phyloP scores from a whole-genome alignment of 2,329 filamentous ascomycete species.

The Trichoderma endophyticum region DNA sequence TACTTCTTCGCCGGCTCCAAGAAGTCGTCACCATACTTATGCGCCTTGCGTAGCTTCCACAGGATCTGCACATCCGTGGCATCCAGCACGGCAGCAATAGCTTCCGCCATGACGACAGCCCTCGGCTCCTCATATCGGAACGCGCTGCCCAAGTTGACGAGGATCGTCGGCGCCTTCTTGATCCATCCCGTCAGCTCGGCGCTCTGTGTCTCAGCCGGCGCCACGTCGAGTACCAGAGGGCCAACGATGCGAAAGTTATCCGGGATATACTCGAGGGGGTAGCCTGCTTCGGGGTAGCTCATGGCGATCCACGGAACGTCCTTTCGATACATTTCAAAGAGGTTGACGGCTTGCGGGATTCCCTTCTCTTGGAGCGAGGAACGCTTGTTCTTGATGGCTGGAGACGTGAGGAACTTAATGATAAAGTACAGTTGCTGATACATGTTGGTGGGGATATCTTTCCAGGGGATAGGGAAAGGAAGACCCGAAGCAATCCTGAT shows the following conservation, averaged over 20 bases:
- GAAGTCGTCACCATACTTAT: conserved; percentile 19
- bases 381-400: conserved; percentile 21
- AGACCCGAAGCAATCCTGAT: conserved; percentile 40
- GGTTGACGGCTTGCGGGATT: conserved; percentile 24
- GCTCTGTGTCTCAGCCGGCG: conserved; percentile 39
- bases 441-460: conserved; percentile 41
- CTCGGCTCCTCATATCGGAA: conserved; percentile 26
- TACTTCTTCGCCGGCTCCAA: conserved; percentile 19
- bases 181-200: conserved; percentile 44
- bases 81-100: conserved; percentile 24
- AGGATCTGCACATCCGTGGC: conserved; percentile 29
- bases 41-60: conserved; percentile 31
- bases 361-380: conserved; percentile 35
- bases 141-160: conserved; percentile 48
- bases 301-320: conserved; percentile 28
- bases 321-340: conserved; percentile 24
- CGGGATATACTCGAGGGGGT: conserved; percentile 31
- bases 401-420: conserved; percentile 20
- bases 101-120: conserved; percentile 28
- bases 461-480: conserved; percentile 44
- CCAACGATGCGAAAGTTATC: conserved; percentile 33
- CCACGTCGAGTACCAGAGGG: conserved; percentile 43
- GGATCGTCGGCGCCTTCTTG: conserved; percentile 38
- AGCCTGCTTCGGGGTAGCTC: conserved; percentile 25
- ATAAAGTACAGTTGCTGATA: conserved; percentile 25